Percentiles rank a stretch among this genome's conserved stretches.
These are phyloP conservation scores for Salvia sclarea DNA, from an alignment of 305 asterid genomes.

Conservation along the genomic window DNA sequence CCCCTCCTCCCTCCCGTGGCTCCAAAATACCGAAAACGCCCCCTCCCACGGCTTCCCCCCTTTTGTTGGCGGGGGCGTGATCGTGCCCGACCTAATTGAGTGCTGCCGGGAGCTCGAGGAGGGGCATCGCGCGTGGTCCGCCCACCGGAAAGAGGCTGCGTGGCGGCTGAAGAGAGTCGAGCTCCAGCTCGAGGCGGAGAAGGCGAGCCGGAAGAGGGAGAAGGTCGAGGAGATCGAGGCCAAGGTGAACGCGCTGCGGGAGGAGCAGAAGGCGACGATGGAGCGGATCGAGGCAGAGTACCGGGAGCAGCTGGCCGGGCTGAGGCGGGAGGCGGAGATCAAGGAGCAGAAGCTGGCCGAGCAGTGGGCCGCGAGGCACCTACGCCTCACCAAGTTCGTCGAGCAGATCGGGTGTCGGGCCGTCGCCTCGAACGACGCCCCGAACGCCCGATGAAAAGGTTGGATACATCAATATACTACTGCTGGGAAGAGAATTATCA, in stretches of 20 bases:
- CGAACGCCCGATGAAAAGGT: slow-evolving; percentile 34
- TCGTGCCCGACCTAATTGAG: slow-evolving; percentile 55
- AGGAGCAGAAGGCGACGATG: slow-evolving; percentile 62
- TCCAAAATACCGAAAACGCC: slow-evolving; percentile 36
- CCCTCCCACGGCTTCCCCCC: slow-evolving; percentile 18
- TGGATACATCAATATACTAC: slow-evolving; percentile 4
- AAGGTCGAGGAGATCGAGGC: slow-evolving; percentile 78
- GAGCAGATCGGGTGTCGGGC: slow-evolving; percentile 73
- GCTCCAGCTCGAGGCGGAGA: slow-evolving; percentile 81
- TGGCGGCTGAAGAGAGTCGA: slow-evolving; percentile 87
- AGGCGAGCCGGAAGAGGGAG: slow-evolving; percentile 68
- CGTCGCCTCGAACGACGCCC: slow-evolving; percentile 37
- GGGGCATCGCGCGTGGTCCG: slow-evolving; percentile 71
- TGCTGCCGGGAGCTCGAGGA: slow-evolving; percentile 85
- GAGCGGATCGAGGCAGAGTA: slow-evolving; percentile 78
- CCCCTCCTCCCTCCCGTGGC: slow-evolving; percentile 46
- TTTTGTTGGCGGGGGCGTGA: slow-evolving; percentile 32
- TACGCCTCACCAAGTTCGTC: slow-evolving; percentile 58
- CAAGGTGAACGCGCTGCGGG: slow-evolving; percentile 68
- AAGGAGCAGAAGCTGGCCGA: slow-evolving; percentile 88
- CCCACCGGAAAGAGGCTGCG: slow-evolving; percentile 78
- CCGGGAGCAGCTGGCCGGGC: slow-evolving; percentile 67
- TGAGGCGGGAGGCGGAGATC: slow-evolving; percentile 80
- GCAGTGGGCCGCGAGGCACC: slow-evolving; percentile 82
- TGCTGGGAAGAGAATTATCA: slow-evolving; percentile 5